Percentiles rank a stretch among this genome's conserved stretches.
Conservation (phyloP, 768 basidiomycete genomes). For the Phylloporus sp. region DNA sequence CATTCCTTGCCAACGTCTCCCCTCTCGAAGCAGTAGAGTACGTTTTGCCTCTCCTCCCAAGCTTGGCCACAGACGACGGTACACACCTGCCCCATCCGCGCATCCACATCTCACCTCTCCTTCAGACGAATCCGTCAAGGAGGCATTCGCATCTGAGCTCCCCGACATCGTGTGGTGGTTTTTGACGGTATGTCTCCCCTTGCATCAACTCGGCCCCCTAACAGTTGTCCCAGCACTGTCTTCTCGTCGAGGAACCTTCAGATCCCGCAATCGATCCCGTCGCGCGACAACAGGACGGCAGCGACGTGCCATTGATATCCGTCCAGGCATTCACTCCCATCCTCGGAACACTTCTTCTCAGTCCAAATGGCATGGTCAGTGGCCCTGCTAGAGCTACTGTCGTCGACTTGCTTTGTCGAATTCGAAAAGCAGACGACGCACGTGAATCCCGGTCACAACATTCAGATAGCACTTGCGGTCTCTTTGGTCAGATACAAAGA, state of each 20-base stretch:
- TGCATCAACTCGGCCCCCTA: neutral
- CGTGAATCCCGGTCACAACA: slow-evolving; percentile 28
- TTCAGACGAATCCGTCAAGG: slow-evolving; percentile 81
- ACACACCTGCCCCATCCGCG: slow-evolving; percentile 7
- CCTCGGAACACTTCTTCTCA: slow-evolving; percentile 82
- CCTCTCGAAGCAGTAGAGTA: slow-evolving; percentile 90
- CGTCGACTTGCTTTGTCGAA: slow-evolving; percentile 69
- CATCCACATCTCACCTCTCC: slow-evolving; percentile 6
- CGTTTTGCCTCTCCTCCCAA: slow-evolving; percentile 83
- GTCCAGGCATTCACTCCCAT: slow-evolving; percentile 90
- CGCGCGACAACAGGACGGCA: slow-evolving; percentile 11
- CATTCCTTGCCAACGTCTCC: slow-evolving; percentile 68
- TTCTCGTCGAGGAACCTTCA: slow-evolving; percentile 47
- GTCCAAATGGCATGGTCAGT: slow-evolving; percentile 67
- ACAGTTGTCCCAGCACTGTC: slow-evolving; percentile 50
- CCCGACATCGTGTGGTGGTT: slow-evolving; percentile 92
- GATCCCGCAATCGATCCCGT: slow-evolving; percentile 13
- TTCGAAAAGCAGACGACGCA: slow-evolving; percentile 55
- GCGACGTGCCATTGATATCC: slow-evolving; percentile 46
- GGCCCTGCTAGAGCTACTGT: slow-evolving; percentile 69
- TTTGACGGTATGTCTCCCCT: slow-evolving; percentile 48
- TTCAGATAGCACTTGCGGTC: slow-evolving; percentile 32
- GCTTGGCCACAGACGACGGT: slow-evolving; percentile 86
- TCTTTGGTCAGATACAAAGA: slow-evolving; percentile 54
- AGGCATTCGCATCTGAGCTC: slow-evolving; percentile 77